Base-by-base conservation (phyloP, 495 filamentous ascomycete species). In the Aspergillus sclerotiicarbonarius region DNA sequence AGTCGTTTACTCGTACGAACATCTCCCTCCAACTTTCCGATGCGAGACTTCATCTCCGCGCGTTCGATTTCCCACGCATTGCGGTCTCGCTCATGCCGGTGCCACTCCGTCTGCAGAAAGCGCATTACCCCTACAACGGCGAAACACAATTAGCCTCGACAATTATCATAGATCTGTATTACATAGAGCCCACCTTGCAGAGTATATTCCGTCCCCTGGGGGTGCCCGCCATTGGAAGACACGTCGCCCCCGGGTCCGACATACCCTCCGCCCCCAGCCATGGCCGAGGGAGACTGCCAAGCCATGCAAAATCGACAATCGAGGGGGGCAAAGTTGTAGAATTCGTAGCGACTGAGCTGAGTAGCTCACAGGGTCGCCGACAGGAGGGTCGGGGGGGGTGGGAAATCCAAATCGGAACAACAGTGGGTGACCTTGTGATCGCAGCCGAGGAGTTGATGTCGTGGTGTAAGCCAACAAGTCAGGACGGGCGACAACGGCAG, bases 31-130 rank as follows among this genome's bases (percentile, higher is more conserved):
- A 97, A 80, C 66, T 88, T 87, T n/a, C 92, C 94, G 74, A 98
- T 97, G 70, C 93, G 87, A 60, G 90, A 91, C 75, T 96, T 98
- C 94, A 98, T 98, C 79, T 98, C 94, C 58, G 95, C 94, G 67
- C 90, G 86, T 75, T 98, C 94, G 69, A 98, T 98, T 67, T 98
- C 94, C 94, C 94, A 99, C 19, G 90, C 88, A 72, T 99, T 99
- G 64, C 95, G 88, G 65, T 96, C 95, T 75, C 94, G 90, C 72
- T 99, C 94, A 67, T 98, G 93, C 61, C 90, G 87, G 72, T 99
- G 95, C 94, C 94, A 98, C 83, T 99, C 94, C 35, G 92, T 93
- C 78, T 98, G 95, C 33, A 99, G 86, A 72, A 98, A 98, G 71
- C 94, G 92, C 94, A 99, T 99, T 35, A 99, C 94, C 67, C 94